Conservation (phyloP, 306 rosid species). For the Trifolium dubium region DNA sequence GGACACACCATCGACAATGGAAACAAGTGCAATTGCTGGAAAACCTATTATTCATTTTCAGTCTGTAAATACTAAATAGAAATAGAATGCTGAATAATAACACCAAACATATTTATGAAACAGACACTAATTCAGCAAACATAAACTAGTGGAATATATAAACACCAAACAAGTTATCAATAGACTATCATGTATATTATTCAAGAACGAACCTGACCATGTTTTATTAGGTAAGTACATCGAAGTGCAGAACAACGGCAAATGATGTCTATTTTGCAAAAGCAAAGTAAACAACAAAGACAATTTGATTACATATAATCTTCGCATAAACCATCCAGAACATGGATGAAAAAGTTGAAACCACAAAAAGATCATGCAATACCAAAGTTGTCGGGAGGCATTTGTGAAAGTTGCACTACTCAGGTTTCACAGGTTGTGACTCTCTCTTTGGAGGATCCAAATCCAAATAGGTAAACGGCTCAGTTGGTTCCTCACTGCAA, state of each 20-base stretch:
- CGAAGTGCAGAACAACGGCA: conserved; percentile 14
- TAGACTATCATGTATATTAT: conserved; percentile 22
- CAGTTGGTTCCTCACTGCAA: conserved; percentile 91
- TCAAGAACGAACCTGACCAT: conserved; percentile 14
- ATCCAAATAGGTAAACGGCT: conserved; percentile 75
- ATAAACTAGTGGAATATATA: not conserved
- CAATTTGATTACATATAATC: conserved; percentile 20
- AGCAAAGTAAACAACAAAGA: not conserved
- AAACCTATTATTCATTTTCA: not conserved
- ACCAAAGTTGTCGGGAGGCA: conserved; percentile 23
- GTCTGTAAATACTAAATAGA: not conserved
- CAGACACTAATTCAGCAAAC: not conserved
- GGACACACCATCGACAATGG: too few relatives aligned
- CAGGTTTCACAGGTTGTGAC: conserved; percentile 64
- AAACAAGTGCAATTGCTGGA: not conserved
- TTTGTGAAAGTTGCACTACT: conserved; percentile 42
- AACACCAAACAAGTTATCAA: conserved; percentile 26
- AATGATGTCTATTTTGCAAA: conserved; percentile 28
- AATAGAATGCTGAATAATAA: not conserved
- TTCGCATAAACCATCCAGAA: conserved; percentile 13
- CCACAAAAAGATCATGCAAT: conserved; percentile 7
- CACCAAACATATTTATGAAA: not conserved
- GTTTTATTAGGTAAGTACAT: conserved; percentile 40
- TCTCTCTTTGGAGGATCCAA: conserved; percentile 77
- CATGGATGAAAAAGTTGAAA: conserved; percentile 25